phyloP scores from a whole-genome alignment of 768 basidiomycete species.

The Kwoniella bestiolae region DNA sequence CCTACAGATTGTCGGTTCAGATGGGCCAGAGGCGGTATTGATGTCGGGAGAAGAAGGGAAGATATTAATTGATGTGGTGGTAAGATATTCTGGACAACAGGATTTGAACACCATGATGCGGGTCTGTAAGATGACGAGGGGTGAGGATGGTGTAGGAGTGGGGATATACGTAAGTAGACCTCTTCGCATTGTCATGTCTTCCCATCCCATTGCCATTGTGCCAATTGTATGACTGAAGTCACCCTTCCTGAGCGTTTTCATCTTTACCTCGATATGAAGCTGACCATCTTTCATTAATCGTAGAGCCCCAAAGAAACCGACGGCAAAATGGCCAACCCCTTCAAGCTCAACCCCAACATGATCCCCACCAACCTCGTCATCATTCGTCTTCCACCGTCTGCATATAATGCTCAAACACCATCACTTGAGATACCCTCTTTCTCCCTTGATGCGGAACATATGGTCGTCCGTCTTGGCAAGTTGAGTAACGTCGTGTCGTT shows the following conservation, averaged over 20 bases:
- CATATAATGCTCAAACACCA: not conserved
- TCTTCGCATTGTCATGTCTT: not conserved
- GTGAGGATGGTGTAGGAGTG: conserved; percentile 41
- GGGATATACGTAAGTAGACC: conserved; percentile 51
- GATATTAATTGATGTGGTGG: conserved; percentile 51
- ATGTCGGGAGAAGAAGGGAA: conserved; percentile 37
- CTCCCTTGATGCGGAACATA: conserved; percentile 37
- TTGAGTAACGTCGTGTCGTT: conserved; percentile 39
- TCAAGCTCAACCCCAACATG: conserved; percentile 38
- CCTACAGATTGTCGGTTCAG: conserved; percentile 47
- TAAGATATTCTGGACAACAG: conserved; percentile 38
- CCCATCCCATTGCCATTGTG: too few species aligned
- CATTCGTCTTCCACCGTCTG: conserved; percentile 44
- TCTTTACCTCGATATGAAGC: not conserved
- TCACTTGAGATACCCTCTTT: conserved; percentile 30
- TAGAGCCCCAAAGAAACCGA: conserved; percentile 45
- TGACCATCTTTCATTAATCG: not conserved
- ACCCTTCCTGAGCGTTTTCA: not conserved
- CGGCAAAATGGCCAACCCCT: conserved; percentile 44
- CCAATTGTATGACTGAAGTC: too few species aligned
- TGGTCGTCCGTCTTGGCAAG: conserved; percentile 48
- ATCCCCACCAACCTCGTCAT: conserved; percentile 41
- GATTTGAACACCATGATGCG: conserved; percentile 32
- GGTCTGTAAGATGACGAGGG: conserved; percentile 46
- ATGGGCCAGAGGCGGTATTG: conserved; percentile 29